A percentile compares a stretch with the other conserved stretches of the same genome.
Evolutionary conservation across 2,329 filamentous ascomycete species (phyloP).

Genomic region (Hirsutella thompsonii): DNA sequence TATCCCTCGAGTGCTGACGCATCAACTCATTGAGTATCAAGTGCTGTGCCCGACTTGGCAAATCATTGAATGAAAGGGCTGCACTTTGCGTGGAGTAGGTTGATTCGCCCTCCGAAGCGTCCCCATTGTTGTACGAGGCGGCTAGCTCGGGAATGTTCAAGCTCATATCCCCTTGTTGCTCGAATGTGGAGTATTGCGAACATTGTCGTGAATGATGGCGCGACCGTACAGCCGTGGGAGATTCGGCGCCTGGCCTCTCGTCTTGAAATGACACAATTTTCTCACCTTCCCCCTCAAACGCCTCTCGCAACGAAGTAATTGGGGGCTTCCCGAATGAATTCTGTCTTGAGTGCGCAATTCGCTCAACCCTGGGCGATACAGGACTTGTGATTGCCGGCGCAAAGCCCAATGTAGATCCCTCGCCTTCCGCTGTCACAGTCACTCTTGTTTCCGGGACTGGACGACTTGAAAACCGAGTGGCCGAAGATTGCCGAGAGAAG

Average conservation of each 20-base stretch:
- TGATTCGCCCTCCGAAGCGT: slow-evolving; percentile 21
- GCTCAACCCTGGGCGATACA: slow-evolving; percentile 16
- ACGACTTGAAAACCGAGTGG: slow-evolving; percentile 56
- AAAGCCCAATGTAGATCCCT: slow-evolving; percentile 59
- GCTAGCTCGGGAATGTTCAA: slow-evolving; percentile 31
- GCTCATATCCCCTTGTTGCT: slow-evolving; percentile 20
- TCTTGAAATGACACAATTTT: slow-evolving; percentile 10
- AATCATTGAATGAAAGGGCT: slow-evolving; percentile 72
- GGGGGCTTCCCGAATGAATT: slow-evolving; percentile 45
- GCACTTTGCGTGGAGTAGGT: slow-evolving; percentile 47
- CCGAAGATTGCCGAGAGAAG: slow-evolving; percentile 37
- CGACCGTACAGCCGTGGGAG: slow-evolving; percentile 15
- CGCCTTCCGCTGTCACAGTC: slow-evolving; percentile 47
- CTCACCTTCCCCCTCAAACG: slow-evolving; percentile 39
- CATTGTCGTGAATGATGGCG: slow-evolving; percentile 23
- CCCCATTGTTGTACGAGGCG: slow-evolving; percentile 21
- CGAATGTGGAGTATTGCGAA: slow-evolving; percentile 19
- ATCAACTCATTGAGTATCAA: slow-evolving; percentile 80
- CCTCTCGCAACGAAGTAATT: slow-evolving; percentile 49
- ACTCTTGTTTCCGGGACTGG: slow-evolving; percentile 60
- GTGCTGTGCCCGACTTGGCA: slow-evolving; percentile 75
- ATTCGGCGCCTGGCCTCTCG: not conserved
- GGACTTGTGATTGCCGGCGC: slow-evolving; percentile 20
- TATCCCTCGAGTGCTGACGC: slow-evolving; percentile 50
- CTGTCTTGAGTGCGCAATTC: slow-evolving; percentile 25